Evolutionary conservation across 1,139 yeast species (phyloP).

Genomic region (Petasospora fabianii): DNA sequence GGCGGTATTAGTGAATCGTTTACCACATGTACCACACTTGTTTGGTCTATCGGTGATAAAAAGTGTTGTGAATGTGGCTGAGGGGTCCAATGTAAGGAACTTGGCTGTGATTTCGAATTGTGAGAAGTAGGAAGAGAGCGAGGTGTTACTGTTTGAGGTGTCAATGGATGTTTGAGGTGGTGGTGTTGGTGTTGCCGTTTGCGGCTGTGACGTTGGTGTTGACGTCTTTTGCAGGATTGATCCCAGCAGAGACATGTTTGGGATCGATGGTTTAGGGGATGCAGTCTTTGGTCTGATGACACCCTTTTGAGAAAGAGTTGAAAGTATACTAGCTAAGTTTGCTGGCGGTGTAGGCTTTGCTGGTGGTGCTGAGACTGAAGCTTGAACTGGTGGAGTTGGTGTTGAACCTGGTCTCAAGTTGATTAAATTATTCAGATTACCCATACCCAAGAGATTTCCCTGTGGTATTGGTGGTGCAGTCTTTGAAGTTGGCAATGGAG

Average conservation of each 20-base stretch:
- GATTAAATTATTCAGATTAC: neutral
- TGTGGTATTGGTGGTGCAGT: neutral
- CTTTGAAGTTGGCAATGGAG: neutral
- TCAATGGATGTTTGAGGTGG: too few relatives aligned
- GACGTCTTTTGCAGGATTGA: slow-evolving; percentile 15
- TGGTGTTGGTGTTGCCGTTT: neutral
- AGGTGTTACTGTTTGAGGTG: too few relatives aligned
- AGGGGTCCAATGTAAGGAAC: slow-evolving; percentile 18
- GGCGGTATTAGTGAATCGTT: slow-evolving; percentile 65
- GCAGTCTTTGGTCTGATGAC: slow-evolving; percentile 9
- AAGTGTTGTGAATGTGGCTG: slow-evolving; percentile 27
- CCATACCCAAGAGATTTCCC: slow-evolving; percentile 1
- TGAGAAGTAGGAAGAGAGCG: too few relatives aligned
- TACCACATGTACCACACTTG: slow-evolving; percentile 89
- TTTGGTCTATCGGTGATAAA: slow-evolving; percentile 64
- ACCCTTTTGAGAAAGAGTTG: slow-evolving; percentile 19
- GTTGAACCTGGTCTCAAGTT: slow-evolving; percentile 5
- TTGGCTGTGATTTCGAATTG: slow-evolving; percentile 21
- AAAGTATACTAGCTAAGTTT: slow-evolving; percentile 2
- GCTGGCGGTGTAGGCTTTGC: slow-evolving; percentile 9
- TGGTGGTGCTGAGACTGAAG: neutral
- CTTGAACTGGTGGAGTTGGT: slow-evolving; percentile 2
- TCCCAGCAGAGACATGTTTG: slow-evolving; percentile 20
- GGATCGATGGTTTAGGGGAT: slow-evolving; percentile 3
- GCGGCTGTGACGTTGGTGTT: slow-evolving; percentile 1